Base-by-base conservation (phyloP, 1,284 basidiomycete genomes). In the Dichomitus squalens region DNA sequence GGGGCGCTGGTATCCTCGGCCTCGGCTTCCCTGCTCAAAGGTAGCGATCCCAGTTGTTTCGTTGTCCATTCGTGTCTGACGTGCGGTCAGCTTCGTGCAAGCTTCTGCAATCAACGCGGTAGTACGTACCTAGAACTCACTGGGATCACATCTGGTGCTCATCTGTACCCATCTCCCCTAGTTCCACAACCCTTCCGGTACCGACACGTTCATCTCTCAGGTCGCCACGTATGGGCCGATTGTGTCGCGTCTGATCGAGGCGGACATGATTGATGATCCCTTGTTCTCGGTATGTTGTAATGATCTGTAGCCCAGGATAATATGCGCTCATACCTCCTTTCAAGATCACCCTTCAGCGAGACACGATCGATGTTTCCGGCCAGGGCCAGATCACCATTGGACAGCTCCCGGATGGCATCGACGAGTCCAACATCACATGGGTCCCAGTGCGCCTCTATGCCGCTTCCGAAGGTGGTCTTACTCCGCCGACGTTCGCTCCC, bases 221-320 rank as follows among this genome's bases (percentile, higher is more conserved):
- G 79, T 74, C 3, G 65, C 71, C 20, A 63, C 70, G 3, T 70
- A 75, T 58, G 81, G 81, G 0, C 81, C 82, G 7, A 58, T 83
- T 14, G 62, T 83, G 1, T 70, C 80, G 11, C 74, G 82, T n/a
- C 71, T 84, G 36, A 70, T 75, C 4, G 69, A 74, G 68, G 73
- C 75, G 9, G 75, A 73, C 25, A 66, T 73, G 40, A 69, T 83
- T 27, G 73, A 77, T 46, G 66, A 72, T 51, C 80, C 81, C 2
- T 75, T 83, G 72, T 81, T 82, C 57, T 39, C 73, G 4, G 72
- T 73, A 60, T 9, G 71, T 59, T 20, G 20, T 12, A 21, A 20
- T 3, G n/a, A 41, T 40, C 11, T 3, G n/a, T 18, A 7, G 6
- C 16, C 4, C 20, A 3, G 1, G 18, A 6, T 4, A n/a, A 27